phyloP scores from a whole-genome alignment of 257 asterid genomes.

The Euphrasia confusa region DNA sequence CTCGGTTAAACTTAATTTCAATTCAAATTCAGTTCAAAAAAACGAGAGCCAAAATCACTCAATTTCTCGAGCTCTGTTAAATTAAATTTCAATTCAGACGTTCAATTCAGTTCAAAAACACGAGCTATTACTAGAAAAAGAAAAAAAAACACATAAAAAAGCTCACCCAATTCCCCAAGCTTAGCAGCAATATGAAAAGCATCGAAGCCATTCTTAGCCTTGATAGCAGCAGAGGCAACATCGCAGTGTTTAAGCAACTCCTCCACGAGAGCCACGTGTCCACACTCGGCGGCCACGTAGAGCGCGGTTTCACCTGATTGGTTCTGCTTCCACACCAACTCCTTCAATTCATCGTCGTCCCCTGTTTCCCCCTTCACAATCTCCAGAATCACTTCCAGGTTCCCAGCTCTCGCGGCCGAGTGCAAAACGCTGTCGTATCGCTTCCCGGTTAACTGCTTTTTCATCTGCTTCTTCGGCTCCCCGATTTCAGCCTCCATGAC shows the following conservation, averaged over 20 bases:
- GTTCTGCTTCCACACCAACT: slow-evolving; percentile 50
- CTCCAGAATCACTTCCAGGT: slow-evolving; percentile 42
- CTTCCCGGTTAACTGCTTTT: slow-evolving; percentile 64
- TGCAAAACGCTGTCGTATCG: slow-evolving; percentile 60
- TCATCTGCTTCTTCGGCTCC: slow-evolving; percentile 45
- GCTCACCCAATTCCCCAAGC: slow-evolving; percentile 56
- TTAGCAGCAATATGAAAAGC: slow-evolving; percentile 80
- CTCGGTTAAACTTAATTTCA: no score
- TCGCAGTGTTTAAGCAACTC: slow-evolving; percentile 53
- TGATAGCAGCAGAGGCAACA: slow-evolving; percentile 48
- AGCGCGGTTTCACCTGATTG: slow-evolving; percentile 71
- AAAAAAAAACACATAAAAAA: not conserved
- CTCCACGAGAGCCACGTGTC: slow-evolving; percentile 45
- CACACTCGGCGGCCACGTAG: slow-evolving; percentile 65
- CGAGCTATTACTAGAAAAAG: no score
- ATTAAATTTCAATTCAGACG: no score
- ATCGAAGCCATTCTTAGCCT: slow-evolving; percentile 69
- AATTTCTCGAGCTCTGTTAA: no score
- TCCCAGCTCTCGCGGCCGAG: slow-evolving; percentile 57
- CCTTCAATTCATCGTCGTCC: slow-evolving; percentile 36
- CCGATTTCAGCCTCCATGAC: slow-evolving; percentile 32
- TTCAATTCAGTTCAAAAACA: no score
- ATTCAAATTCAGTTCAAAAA: no score
- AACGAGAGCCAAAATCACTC: no score
- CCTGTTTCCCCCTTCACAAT: slow-evolving; percentile 26